Base-by-base conservation (phyloP, 257 asterid genomes). In the Nicotiana sylvestris region DNA sequence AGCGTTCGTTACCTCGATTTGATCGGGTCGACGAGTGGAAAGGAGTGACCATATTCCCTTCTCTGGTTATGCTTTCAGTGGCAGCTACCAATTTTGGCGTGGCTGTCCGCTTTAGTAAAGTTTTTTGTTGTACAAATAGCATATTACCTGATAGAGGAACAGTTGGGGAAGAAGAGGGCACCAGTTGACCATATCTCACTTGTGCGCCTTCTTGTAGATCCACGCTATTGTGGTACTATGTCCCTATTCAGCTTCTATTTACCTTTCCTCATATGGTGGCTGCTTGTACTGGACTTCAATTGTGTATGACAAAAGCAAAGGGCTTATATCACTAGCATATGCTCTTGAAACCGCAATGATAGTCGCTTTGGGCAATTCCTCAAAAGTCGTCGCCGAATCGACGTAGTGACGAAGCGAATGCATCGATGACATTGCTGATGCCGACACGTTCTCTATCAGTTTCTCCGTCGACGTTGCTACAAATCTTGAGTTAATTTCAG, bases 121-220 rank as follows among this genome's bases (percentile, higher is more conserved):
- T 30, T 32, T 32, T 32, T 32, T 81, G 35, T 12, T 83, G 79
- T 79, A 84, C 97, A 96, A 98, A 94, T 96, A 85, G 97, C 98
- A 18, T 89, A 96, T 91, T 89, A 97, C 78, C 87, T 96, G 90
- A 90, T 94, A 61, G 92, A 96, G 90, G 97, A 93, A 91, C 98
- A 96, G 92, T 97, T 92, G 85, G 99, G 97, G 76, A 90, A 89
- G 72, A 81, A 70, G 77, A 89, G 92, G 78, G 84, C 77, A 70
- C 87, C 88, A 76, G 94, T 85, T 90, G 94, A 90, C 89, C 89
- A 93, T 88, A 93, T 94, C 84, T 94, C 98, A 80, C 93, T 96
- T 89, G 98, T 94, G 85, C 86, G 91, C 85, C 94, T 96, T 88
- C 96, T 94, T 77, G 98, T 94, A 25, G 99, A 94, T 86, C 98